These are phyloP conservation scores for Phallus indusiatus DNA, from an alignment of 768 basidiomycete species.

Conservation along the genomic window DNA sequence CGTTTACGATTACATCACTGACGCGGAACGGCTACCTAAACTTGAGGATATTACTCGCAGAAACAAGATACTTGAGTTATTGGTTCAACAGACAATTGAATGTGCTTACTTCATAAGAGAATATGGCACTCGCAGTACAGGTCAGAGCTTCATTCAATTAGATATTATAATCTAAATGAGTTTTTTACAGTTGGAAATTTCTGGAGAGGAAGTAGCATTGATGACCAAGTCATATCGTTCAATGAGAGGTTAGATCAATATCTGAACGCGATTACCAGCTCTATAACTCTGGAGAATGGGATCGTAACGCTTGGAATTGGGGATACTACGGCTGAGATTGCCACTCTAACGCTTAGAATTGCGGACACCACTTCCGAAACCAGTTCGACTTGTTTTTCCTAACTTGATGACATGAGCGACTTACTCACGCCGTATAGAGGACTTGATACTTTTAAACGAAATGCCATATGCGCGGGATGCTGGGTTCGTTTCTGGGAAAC, in stretches of 20 bases:
- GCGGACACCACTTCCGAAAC: background rate
- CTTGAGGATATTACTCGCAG: background rate
- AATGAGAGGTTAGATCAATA: background rate
- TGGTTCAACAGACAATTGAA: background rate
- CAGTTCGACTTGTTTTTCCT: background rate
- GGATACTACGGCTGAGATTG: background rate
- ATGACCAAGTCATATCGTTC: background rate
- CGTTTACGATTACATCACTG: background rate
- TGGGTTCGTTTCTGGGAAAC: background rate
- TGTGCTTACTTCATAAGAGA: background rate
- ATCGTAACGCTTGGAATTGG: background rate
- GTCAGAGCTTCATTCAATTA: background rate
- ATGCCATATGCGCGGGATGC: background rate
- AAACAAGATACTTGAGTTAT: background rate
- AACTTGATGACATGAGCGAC: background rate
- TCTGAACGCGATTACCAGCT: background rate
- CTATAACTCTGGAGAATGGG: background rate
- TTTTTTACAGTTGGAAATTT: background rate
- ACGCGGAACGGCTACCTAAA: background rate
- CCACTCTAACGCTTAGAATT: too few relatives aligned
- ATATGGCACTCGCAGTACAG: background rate
- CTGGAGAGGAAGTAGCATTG: background rate
- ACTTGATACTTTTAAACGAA: background rate
- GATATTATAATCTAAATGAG: background rate
- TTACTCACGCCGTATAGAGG: background rate